Conservation (phyloP, 805 yeast species). For the Metschnikowia orientalis region DNA sequence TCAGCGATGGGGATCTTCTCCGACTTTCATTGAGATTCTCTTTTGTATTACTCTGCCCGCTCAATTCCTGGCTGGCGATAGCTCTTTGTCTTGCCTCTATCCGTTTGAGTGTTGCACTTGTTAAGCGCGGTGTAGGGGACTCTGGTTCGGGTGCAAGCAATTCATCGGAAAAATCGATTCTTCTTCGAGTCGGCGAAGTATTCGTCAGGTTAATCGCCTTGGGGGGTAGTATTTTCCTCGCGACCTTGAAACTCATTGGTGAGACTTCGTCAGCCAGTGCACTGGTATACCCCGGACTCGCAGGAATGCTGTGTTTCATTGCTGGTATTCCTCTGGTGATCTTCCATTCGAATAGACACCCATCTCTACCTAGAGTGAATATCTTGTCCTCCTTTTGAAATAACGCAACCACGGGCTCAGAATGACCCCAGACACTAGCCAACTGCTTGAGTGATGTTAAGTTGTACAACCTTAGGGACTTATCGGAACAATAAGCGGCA, state of each 20-base stretch:
- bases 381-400: slow-evolving; percentile 23
- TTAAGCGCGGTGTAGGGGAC: slow-evolving; percentile 23
- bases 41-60: not conserved
- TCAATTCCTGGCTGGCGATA: slow-evolving; percentile 1
- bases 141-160: slow-evolving; percentile 7
- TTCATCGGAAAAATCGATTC: too few relatives aligned
- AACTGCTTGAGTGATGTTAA: slow-evolving; percentile 43
- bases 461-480: slow-evolving; percentile 49
- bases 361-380: slow-evolving; percentile 47
- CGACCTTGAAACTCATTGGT: too few relatives aligned
- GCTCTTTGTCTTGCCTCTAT: slow-evolving; percentile 25
- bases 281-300: too few relatives aligned
- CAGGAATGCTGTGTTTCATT: too few relatives aligned
- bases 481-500: slow-evolving; percentile 49
- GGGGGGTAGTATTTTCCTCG: too few relatives aligned
- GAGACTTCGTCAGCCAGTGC: too few relatives aligned
- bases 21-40: slow-evolving; percentile 1
- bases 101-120: slow-evolving; percentile 32
- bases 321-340: too few relatives aligned
- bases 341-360: slow-evolving; percentile 52
- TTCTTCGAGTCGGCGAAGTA: too few relatives aligned
- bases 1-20: slow-evolving; percentile 7
- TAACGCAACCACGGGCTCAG: slow-evolving; percentile 45
- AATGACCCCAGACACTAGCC: slow-evolving; percentile 53
- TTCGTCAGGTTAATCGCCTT: too few relatives aligned